Evolutionary conservation across 345 rosid genomes (phyloP), one percentile per base, ranked within the genome.

Genomic region (Limnanthes douglasii): DNA sequence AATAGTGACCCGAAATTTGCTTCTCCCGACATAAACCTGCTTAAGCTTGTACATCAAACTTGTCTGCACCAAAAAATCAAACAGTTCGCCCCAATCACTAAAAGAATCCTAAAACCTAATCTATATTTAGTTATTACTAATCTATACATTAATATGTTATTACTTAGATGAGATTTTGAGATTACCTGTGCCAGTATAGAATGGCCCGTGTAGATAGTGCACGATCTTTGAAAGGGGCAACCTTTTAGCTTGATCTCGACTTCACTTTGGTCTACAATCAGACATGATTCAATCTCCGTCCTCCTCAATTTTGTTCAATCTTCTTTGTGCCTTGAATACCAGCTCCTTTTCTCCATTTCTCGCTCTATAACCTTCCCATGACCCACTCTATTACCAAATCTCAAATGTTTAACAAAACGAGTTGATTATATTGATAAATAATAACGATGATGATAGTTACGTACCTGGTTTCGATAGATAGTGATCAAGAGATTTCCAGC

Each of bases 11-110:
- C 92, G 72, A 65, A 73, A 79, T 53, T 46, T 73, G 36, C 46
- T 56, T 57, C 86, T 60, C 13, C 58, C 44, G 24, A 54, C 90
- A 36, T 52, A 74, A 20, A 88, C 69, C 60, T 83, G 76, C 35
- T 48, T 67, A 50, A 88, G 84, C 69, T 88, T 79, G 69, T 83
- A 57, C 94, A 90, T 84, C 21, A 90, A 78, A 56, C 86, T 70
- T 14, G 86, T 84, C 98, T 84, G 92, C 78, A 59, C 46, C 48
- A 44, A 40, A 34, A 34, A 0, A 9, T 3, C n/a, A 15, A 15
- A 1, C 16, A 2, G 4, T 6, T 3, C 10, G 16, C 1, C 32
- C 12, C 11, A 32, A 25, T 5, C 1, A 29, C 18, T 22, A 9
- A 17, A 11, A 28, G 5, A 39, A 39, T 15, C 16, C 20, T 31